Base-by-base conservation (phyloP, 208 protist genomes). In the Eutreptiella sp. region DNA sequence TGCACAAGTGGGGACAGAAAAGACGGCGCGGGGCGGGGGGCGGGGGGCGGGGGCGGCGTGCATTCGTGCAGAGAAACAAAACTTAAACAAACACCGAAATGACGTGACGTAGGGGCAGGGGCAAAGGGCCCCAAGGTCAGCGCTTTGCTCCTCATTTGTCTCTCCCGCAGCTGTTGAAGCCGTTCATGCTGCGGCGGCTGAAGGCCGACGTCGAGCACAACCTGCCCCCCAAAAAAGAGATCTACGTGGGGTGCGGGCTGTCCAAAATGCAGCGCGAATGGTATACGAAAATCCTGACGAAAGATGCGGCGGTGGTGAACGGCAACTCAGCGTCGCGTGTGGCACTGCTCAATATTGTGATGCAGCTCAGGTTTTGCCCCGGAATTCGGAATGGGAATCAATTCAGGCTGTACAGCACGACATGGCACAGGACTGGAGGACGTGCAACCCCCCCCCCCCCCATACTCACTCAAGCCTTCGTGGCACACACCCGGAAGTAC, bases 171-270 rank as follows among this genome's bases (percentile, higher is more conserved):
- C 84, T 97, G 14, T 84, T 99, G 32, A 65, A 84, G 11, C 96
- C 94, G 24, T 90, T 98, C 64, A 86, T 98, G 72, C 83, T 98
- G 7, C 87, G 96, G 19, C 86, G 94, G 24, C 66, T 97, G 5
- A 99, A 99, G 71, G 59, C 66, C 0, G 94, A 99, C 11, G 96
- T 98, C 16, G 93, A 84, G 60, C 88, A 88, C 39, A 77, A 79
- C 45, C 88, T 99, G 28, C 94, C 91, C n/a, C 90, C 95, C 39
- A 98, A 98, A 70, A 95, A 90, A 50, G 94, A 99, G 68, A 96
- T 94, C 19, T 97, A 95, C 52, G 81, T 98, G 1, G 81, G 83
- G 9, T 91, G 96, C 42, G 82, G 84, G 52, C 43, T 98, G 29
- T 87, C 84, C 9, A 76, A 81, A 52, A 86, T 94, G 66, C 95